Base-by-base conservation (phyloP, 169 alveolate species). In the Plasmodium blacklocki region DNA sequence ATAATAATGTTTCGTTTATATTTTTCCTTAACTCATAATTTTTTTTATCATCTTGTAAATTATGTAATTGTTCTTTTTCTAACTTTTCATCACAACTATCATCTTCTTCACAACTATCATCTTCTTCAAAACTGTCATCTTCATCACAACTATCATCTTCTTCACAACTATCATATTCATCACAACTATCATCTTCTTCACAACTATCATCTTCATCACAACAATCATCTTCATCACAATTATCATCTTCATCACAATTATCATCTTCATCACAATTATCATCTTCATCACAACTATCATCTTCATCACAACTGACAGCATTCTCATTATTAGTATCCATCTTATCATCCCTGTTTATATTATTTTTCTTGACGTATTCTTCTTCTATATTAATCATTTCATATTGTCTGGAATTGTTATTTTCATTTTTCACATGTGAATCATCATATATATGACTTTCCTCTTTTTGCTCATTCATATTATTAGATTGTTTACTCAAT, bases 271-370 rank as follows among this genome's bases (percentile, higher is more conserved):
- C 74, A 0, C 67, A 64, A 3, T 2, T 59, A 2, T n/a, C 72
- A 0, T 19, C 70, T 9, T 50, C 86, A 5, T 60, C 88, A 11
- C 11, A 72, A 7, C 23, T 52, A 11, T 43, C 64, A 19, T 74
- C 74, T 74, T 56, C 88, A 18, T 56, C 87, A 19, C 19, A 60
- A 1, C 47, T 63, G 1, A 60, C 58, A 7, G 39, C 67, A 12
- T 60, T 21, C 9, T 12, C 60, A n/a, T 39, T 45, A 7, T 19
- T 66, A 0, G 45, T 49, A 0, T 60, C 39, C 21, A 18, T 43
- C 39, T 62, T 18, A 8, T 19, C 32, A 15, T 45, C 73, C 15
- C 5, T 52, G 23, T 39, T 39, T 21, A 58, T 63, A 4, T n/a
- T 29, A 2, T n/a, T 23, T 52, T 52, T 5, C 7, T 73, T 54